These are phyloP conservation scores for Radiomyces spectabilis DNA, from an alignment of 192 early-diverging fungal genomes.

Conservation along the genomic window DNA sequence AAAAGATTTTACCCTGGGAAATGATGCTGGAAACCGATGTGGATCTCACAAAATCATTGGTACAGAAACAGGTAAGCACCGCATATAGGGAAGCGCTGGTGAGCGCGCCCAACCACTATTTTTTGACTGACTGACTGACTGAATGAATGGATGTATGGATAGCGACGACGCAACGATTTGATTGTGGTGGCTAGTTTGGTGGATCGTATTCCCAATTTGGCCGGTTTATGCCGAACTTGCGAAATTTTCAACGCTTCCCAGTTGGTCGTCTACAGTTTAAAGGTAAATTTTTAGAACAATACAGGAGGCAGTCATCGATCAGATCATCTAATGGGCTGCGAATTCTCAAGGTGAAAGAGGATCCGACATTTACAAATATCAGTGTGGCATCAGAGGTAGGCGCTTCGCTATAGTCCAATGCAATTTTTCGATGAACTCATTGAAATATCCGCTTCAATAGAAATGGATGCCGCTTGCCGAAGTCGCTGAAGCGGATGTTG, in stretches of 20 bases:
- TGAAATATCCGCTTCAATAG: neutral
- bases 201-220: constrained; percentile 47
- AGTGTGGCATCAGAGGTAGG: constrained; percentile 46
- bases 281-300: constrained; percentile 4
- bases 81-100: no score
- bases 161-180: constrained; percentile 37
- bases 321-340: neutral
- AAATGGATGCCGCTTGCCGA: constrained; percentile 56
- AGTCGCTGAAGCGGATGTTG: constrained; percentile 29
- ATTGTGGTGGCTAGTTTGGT: constrained; percentile 53
- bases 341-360: constrained; percentile 30
- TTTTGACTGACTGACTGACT: no score
- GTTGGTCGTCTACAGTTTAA: constrained; percentile 34
- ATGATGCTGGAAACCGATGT: constrained; percentile 41
- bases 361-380: constrained; percentile 36
- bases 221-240: constrained; percentile 48
- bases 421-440: neutral
- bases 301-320: neutral
- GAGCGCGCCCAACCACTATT: no score
- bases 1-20: constrained; percentile 60
- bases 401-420: neutral
- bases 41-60: constrained; percentile 32
- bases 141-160: no score
- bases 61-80: constrained; percentile 11
- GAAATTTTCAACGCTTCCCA: constrained; percentile 56